Evolutionary conservation across 2,329 filamentous ascomycete genomes (phyloP).

Genomic region (Elsinoe fawcettii): DNA sequence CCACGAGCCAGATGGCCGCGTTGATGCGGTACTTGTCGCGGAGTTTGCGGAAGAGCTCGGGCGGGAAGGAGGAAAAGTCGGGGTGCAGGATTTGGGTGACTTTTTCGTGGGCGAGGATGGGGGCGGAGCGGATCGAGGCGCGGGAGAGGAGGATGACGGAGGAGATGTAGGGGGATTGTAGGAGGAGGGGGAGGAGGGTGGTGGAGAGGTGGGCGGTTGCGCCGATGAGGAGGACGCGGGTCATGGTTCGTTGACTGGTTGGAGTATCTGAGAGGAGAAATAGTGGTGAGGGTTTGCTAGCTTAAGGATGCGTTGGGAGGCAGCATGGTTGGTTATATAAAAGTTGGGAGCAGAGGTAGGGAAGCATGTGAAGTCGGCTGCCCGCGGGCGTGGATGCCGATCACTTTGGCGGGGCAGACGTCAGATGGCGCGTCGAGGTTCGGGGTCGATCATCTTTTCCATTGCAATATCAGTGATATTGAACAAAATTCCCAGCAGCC

Average conservation of each 20-base stretch:
- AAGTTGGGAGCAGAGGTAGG: too few species aligned
- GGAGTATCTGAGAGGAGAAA: too few species aligned
- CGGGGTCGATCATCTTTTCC: not conserved
- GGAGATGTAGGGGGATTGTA: slow-evolving; percentile 13
- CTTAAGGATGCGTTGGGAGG: not conserved
- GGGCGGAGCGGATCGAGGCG: not conserved
- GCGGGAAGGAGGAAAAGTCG: slow-evolving; percentile 38
- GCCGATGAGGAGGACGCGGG: slow-evolving; percentile 11
- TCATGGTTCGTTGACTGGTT: too few species aligned
- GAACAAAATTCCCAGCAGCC: too few species aligned
- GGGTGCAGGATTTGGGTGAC: slow-evolving; percentile 33
- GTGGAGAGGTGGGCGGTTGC: slow-evolving; percentile 5
- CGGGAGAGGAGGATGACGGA: slow-evolving; percentile 11
- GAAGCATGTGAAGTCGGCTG: not conserved
- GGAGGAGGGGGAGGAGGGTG: slow-evolving; percentile 4
- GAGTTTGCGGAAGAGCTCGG: not conserved
- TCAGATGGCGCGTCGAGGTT: not conserved
- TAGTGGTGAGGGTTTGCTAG: not conserved
- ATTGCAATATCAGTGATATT: not conserved
- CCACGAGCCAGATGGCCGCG: slow-evolving; percentile 20
- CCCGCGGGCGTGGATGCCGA: not conserved
- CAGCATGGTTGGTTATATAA: not conserved
- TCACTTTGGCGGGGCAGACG: not conserved
- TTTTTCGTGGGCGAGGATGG: slow-evolving; percentile 24
- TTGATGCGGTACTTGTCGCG: not conserved